phyloP scores from a whole-genome alignment of 306 rosid genomes.

The Sicyos baderoa region DNA sequence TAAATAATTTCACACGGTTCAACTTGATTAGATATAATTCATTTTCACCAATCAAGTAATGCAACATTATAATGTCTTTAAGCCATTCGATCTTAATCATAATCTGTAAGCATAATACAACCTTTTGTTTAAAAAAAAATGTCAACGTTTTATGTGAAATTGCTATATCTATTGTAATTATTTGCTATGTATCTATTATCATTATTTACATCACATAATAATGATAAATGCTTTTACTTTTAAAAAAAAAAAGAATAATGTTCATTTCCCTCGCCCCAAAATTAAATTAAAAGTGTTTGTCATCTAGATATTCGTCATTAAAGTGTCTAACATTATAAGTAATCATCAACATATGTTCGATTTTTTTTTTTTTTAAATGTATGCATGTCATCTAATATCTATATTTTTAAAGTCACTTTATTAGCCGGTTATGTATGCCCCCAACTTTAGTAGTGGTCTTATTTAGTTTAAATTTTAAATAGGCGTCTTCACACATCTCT shows the following conservation, averaged over 20 bases:
- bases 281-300: too few relatives aligned
- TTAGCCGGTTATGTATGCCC: too few relatives aligned
- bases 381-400: too few relatives aligned
- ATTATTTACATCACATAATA: background rate
- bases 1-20: slow-evolving; percentile 11
- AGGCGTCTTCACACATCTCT: too few relatives aligned
- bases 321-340: too few relatives aligned
- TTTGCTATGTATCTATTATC: background rate
- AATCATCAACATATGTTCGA: too few relatives aligned
- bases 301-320: too few relatives aligned
- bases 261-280: background rate
- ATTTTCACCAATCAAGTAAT: slow-evolving; percentile 4
- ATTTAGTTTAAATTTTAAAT: too few relatives aligned
- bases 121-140: background rate
- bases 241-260: background rate
- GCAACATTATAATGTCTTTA: background rate
- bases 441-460: too few relatives aligned
- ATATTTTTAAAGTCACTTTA: too few relatives aligned
- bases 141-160: background rate
- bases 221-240: background rate
- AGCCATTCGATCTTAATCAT: background rate
- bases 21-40: background rate
- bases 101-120: background rate
- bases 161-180: background rate
- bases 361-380: too few relatives aligned